Conservation (phyloP, 345 rosid genomes). For the Stellera chamaejasme region DNA sequence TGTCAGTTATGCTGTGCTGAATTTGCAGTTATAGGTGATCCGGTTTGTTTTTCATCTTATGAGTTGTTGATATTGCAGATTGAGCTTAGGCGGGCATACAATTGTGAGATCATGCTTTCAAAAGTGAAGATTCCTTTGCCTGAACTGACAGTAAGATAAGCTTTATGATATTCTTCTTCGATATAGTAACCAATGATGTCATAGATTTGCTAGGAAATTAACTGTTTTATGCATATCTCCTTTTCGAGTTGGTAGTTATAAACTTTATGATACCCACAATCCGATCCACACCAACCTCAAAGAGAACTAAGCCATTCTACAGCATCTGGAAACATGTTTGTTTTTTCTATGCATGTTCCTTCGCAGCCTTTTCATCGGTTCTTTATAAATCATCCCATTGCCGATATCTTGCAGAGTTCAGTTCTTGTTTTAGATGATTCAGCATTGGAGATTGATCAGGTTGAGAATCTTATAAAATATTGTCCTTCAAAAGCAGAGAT, state of each 20-base stretch:
- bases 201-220: no score
- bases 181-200: no score
- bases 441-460: conserved; percentile 63
- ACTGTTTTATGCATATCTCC: no score
- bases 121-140: conserved; percentile 71
- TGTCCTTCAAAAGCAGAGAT: conserved; percentile 74
- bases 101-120: conserved; percentile 83
- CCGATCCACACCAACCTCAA: no score
- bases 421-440: conserved; percentile 68
- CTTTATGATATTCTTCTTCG: no score
- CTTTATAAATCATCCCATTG: conserved; percentile 12
- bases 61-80: conserved; percentile 44
- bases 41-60: background rate
- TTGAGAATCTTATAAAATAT: conserved; percentile 65
- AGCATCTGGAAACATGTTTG: no score
- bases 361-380: background rate
- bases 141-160: conserved; percentile 49
- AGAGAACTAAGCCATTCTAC: no score
- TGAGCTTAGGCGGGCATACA: conserved; percentile 76
- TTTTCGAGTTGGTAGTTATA: no score
- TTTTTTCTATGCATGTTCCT: background rate
- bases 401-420: conserved; percentile 38
- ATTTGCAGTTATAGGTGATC: no score
- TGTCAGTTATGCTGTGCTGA: no score
- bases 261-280: no score